A percentile compares a stretch with the other conserved stretches of the same genome.
phyloP scores from a whole-genome alignment of 139 green algal genomes.

The Pycnococcus provasolii region DNA sequence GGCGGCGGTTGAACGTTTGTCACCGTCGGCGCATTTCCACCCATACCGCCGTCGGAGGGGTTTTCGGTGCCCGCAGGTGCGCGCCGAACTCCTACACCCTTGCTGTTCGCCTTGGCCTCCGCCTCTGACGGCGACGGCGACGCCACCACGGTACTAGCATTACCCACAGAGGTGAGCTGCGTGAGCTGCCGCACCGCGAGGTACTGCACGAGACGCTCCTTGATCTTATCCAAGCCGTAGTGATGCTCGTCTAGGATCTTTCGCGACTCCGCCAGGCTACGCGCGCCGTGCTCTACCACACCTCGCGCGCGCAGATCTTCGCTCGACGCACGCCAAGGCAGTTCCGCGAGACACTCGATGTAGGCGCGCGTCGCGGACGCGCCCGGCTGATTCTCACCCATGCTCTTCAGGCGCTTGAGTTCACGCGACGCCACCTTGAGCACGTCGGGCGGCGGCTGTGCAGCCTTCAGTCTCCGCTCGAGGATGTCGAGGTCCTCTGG shows the following conservation, averaged over 20 bases:
- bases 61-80: neutral
- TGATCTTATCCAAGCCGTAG: conserved; percentile 37
- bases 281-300: no score
- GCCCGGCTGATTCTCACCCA: conserved; percentile 40
- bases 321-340: conserved; percentile 49
- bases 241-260: conserved; percentile 89
- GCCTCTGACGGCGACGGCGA: neutral
- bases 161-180: conserved; percentile 13
- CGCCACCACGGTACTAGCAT: neutral
- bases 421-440: conserved; percentile 1
- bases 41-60: neutral
- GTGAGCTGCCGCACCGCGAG: conserved; percentile 53
- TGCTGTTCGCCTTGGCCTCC: neutral
- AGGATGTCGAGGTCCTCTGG: no score
- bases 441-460: neutral
- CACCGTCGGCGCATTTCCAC: neutral
- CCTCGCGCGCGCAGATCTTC: conserved; percentile 34
- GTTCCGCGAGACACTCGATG: conserved; percentile 56
- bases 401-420: conserved; percentile 31
- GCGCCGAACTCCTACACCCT: neutral
- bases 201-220: conserved; percentile 57
- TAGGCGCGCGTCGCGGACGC: conserved; percentile 45
- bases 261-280: conserved; percentile 40
- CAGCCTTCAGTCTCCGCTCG: no score
- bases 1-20: neutral